Base-by-base conservation (phyloP, 108 stramenopile genomes). In the Thalassiosira profunda region DNA sequence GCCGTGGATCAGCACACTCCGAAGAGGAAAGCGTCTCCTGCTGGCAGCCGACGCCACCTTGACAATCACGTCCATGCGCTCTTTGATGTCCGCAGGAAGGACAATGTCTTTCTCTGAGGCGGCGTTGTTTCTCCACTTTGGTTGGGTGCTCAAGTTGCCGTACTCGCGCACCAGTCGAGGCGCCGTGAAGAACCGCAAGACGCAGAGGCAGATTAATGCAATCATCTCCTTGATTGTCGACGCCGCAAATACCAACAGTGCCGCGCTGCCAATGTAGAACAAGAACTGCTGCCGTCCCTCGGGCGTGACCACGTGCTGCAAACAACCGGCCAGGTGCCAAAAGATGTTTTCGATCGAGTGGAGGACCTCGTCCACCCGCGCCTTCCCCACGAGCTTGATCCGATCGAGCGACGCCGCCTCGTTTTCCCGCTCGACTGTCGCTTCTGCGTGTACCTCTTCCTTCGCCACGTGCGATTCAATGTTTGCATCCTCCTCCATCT, bases 1-100 rank as follows among this genome's bases (percentile, higher is more conserved):
- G 20, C 94, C 95, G 63, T 93, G 74, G 8, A 96, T 70, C n/a
- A 96, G 70, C 18, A 94, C 48, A 61, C 90, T 90, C 3, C 90
- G 52, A 55, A 90, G 67, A 4, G 91, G 95, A 10, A 91, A 88
- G 1, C 69, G 53, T 20, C 68, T 38, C 0, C 29, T 59, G 20
- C 74, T 68, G 26, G 70, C 79, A 4, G 48, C 44, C n/a, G 63
- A 55, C 51, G 74, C 67, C 43, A 65, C 75, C 23, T 76, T 31
- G 8, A 70, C 53, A 41, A 80, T 71, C 5, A 5, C 20, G 12
- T 80, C 63, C 8, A 84, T 29, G 5, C 83, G 18, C 42, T 53
- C 49, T 40, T 76, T 66, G 21, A 76, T 42, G 17, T 66, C 43
- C 17, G 15, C 1, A 5, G 74, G 47, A 0, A 81, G 56, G n/a